phyloP scores from a whole-genome alignment of 768 basidiomycete species.

The Mycena amicta region DNA sequence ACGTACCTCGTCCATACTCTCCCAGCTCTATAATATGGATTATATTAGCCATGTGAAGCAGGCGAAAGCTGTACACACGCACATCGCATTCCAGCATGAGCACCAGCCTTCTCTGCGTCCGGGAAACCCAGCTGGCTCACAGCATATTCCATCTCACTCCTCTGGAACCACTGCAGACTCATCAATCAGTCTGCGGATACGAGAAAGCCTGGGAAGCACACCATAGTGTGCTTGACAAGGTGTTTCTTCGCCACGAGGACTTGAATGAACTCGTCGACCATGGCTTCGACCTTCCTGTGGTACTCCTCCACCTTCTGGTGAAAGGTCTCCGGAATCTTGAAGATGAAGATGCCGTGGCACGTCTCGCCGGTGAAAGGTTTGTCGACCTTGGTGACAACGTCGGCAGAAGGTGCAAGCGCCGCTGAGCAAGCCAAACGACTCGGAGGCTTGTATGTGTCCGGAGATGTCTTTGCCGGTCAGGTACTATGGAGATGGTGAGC shows the following conservation, averaged over 20 bases:
- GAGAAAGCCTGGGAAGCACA: neutral
- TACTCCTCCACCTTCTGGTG: conserved; percentile 1
- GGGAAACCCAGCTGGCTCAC: neutral
- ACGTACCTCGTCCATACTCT: conserved; percentile 4
- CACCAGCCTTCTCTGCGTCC: conserved; percentile 4
- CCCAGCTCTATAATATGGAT: conserved; percentile 5
- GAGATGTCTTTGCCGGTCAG: neutral
- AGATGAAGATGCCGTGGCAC: conserved; percentile 5
- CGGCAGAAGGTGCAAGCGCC: conserved; percentile 7
- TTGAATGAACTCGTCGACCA: conserved; percentile 1
- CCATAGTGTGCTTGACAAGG: conserved; percentile 5
- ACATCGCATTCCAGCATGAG: conserved; percentile 12
- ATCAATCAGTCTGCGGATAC: neutral
- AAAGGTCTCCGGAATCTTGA: conserved; percentile 2
- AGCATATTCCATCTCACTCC: neutral
- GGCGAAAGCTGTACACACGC: too few relatives aligned
- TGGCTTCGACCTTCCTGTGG: conserved; percentile 1
- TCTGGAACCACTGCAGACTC: conserved; percentile 10
- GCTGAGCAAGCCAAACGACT: neutral
- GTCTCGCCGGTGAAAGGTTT: neutral
- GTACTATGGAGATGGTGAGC: too few relatives aligned
- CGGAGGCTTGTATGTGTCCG: neutral
- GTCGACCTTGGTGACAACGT: neutral
- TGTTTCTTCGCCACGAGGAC: conserved; percentile 5
- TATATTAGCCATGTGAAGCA: neutral